Conservation (phyloP, 2,329 filamentous ascomycete species). For the Colletotrichum noveboracense region DNA sequence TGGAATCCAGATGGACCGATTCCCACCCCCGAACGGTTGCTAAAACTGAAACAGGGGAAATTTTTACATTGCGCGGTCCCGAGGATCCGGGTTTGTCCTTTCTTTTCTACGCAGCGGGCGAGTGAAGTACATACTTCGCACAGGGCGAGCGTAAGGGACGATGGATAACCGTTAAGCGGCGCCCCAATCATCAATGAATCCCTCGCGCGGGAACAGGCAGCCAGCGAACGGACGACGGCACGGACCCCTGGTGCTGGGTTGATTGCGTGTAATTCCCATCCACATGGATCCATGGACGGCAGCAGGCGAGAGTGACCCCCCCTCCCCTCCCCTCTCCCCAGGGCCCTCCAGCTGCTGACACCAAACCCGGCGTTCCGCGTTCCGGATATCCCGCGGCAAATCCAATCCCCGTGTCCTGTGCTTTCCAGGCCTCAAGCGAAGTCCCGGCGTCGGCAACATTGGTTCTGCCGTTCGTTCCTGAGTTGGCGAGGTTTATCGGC, state of each 20-base stretch:
- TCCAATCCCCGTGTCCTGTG: not conserved
- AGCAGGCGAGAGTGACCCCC: not conserved
- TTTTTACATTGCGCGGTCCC: not conserved
- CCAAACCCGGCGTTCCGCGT: not conserved
- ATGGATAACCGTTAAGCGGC: not conserved
- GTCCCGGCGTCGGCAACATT: not conserved
- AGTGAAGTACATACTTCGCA: not conserved
- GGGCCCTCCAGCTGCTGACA: not conserved
- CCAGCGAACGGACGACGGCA: not conserved
- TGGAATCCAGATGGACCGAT: not conserved
- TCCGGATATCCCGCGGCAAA: not conserved
- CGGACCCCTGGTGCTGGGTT: not conserved
- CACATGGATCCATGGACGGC: not conserved
- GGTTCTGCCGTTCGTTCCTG: not conserved
- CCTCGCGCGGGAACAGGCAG: not conserved
- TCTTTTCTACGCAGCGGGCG: not conserved
- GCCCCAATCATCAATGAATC: not conserved
- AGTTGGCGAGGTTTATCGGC: not conserved
- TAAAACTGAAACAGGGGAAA: constrained; percentile 14
- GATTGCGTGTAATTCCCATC: not conserved
- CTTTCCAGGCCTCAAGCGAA: not conserved
- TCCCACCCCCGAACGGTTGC: not conserved
- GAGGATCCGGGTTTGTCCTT: not conserved
- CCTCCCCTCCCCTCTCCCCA: not conserved
- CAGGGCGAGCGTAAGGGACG: no score